Conservation (phyloP, 1,139 yeast genomes). For the Groenewaldozyma auringiensis region DNA sequence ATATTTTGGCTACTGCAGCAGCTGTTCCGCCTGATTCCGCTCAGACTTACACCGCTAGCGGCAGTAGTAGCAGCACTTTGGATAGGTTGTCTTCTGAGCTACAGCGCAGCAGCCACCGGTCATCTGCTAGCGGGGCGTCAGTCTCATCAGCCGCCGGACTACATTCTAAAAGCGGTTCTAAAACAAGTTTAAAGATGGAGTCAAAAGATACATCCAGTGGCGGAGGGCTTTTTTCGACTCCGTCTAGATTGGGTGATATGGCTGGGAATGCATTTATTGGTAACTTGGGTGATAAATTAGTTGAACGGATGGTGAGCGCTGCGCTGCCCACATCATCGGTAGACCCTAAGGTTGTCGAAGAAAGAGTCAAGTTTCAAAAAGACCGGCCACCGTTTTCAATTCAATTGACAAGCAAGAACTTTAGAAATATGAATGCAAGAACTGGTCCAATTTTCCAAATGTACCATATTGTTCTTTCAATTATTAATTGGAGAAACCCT, state of each 20-base stretch:
- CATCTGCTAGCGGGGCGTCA: no score
- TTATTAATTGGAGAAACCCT: slow-evolving; percentile 59
- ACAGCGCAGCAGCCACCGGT: no score
- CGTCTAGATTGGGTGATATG: neutral
- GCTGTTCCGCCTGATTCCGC: neutral
- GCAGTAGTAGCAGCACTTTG: no score
- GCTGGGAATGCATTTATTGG: neutral
- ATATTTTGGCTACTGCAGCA: neutral
- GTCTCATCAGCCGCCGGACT: no score
- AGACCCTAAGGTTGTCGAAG: slow-evolving; percentile 27
- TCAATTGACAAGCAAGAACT: slow-evolving; percentile 61
- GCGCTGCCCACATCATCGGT: slow-evolving; percentile 58
- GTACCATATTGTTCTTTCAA: slow-evolving; percentile 42
- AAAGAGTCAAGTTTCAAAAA: slow-evolving; percentile 51
- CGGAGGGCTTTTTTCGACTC: neutral
- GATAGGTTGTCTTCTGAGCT: no score
- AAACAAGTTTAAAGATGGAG: neutral
- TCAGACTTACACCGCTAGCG: no score
- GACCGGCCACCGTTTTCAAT: slow-evolving; percentile 63
- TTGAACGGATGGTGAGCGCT: slow-evolving; percentile 62
- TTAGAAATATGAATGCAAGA: slow-evolving; percentile 58
- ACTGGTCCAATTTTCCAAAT: slow-evolving; percentile 43
- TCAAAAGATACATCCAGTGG: neutral
- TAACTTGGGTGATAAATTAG: slow-evolving; percentile 49
- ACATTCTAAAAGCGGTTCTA: neutral